A percentile compares a stretch with the other conserved stretches of the same genome.
These are phyloP conservation scores for Globisporangium viniferum DNA, from an alignment of 352 stramenopile genomes.

Conservation along the genomic window DNA sequence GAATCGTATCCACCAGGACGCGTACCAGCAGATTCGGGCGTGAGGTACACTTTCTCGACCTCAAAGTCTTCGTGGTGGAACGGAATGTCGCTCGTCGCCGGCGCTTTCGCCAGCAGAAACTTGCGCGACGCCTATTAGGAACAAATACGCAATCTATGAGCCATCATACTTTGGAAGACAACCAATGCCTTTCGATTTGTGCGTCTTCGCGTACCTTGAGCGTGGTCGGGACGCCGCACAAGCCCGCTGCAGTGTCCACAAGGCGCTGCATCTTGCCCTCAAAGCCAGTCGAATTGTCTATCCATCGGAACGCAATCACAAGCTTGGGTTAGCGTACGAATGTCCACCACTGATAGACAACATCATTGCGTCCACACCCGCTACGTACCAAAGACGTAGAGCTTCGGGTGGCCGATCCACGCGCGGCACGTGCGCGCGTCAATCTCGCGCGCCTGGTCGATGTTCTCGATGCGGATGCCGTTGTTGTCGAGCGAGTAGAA, in stretches of 20 bases:
- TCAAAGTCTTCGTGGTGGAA: slow-evolving; percentile 86
- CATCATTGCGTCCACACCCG: background rate
- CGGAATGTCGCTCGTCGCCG: slow-evolving; percentile 44
- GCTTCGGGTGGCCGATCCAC: slow-evolving; percentile 84
- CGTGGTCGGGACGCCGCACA: slow-evolving; percentile 77
- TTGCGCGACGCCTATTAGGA: slow-evolving; percentile 60
- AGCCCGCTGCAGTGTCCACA: slow-evolving; percentile 63
- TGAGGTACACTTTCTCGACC: slow-evolving; percentile 85
- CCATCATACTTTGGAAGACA: background rate
- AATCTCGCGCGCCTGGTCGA: slow-evolving; percentile 87
- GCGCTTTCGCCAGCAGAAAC: slow-evolving; percentile 53
- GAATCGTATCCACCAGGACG: background rate
- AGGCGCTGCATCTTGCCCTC: slow-evolving; percentile 88
- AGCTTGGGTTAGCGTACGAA: background rate
- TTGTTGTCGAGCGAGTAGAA: slow-evolving; percentile 98
- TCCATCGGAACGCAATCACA: background rate
- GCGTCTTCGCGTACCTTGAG: slow-evolving; percentile 32
- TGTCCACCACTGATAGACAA: background rate
- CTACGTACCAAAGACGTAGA: slow-evolving; percentile 72
- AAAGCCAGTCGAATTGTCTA: slow-evolving; percentile 83
- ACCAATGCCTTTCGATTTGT: too few species aligned
- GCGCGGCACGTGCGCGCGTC: slow-evolving; percentile 77
- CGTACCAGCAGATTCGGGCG: slow-evolving; percentile 55
- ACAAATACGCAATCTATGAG: background rate
- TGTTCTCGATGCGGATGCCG: slow-evolving; percentile 91